These are phyloP conservation scores for Trichoderma reesei DNA, from an alignment of 495 filamentous ascomycete genomes.

Conservation along the genomic window DNA sequence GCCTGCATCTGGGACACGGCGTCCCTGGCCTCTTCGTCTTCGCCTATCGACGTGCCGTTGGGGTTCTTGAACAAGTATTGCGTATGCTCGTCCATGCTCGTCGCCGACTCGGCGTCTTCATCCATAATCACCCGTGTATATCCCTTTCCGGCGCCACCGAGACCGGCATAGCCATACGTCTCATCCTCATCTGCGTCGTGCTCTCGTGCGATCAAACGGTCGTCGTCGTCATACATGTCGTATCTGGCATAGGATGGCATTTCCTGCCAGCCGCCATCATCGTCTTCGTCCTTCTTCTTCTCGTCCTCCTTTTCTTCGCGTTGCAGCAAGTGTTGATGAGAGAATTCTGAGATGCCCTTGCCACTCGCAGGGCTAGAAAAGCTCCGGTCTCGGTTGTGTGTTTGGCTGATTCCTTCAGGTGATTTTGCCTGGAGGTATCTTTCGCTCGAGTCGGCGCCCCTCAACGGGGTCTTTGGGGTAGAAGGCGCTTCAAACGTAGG, in stretches of 20 bases:
- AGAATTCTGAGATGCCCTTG: slow-evolving; percentile 66
- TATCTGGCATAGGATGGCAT: slow-evolving; percentile 91
- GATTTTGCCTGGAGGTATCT: background rate
- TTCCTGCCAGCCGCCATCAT: slow-evolving; percentile 67
- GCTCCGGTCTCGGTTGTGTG: background rate
- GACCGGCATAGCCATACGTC: slow-evolving; percentile 57
- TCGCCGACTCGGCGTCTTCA: slow-evolving; percentile 86
- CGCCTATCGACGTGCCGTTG: slow-evolving; percentile 43
- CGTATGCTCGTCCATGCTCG: slow-evolving; percentile 96
- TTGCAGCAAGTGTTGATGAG: slow-evolving; percentile 72
- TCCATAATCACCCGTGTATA: slow-evolving; percentile 91
- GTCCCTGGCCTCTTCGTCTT: slow-evolving; percentile 74
- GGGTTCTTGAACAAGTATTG: slow-evolving; percentile 80
- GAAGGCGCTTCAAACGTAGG: background rate
- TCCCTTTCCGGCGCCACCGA: slow-evolving; percentile 84
- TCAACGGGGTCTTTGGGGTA: background rate
- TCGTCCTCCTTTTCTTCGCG: slow-evolving; percentile 28
- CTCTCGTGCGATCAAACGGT: slow-evolving; percentile 73
- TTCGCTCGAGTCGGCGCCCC: background rate
- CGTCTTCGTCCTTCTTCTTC: slow-evolving; percentile 34
- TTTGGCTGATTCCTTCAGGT: background rate
- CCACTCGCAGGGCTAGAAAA: slow-evolving; percentile 9
- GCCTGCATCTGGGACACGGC: slow-evolving; percentile 84
- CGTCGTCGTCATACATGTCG: slow-evolving; percentile 92
- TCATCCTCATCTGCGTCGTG: slow-evolving; percentile 61